A percentile compares a stretch with the other conserved stretches of the same genome.
These are phyloP conservation scores for Paraphoma sp. DNA, from an alignment of 2,329 filamentous ascomycete species.

Conservation along the genomic window DNA sequence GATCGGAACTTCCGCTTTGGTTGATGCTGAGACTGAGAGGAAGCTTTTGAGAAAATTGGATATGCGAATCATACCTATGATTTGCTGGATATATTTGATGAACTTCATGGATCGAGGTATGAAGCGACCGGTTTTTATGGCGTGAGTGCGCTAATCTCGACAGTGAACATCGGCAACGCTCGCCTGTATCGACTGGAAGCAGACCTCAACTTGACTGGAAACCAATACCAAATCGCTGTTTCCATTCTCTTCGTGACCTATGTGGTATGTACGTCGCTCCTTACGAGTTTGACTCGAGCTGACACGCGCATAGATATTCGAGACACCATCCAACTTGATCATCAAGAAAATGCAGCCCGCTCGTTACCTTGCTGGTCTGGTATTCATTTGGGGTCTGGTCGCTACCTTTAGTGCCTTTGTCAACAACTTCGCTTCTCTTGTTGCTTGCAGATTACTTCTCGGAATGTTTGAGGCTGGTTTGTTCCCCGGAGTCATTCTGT, in stretches of 20 bases:
- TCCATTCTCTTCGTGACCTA: conserved; percentile 33
- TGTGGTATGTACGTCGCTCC: conserved; percentile 18
- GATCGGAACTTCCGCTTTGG: conserved; percentile 2
- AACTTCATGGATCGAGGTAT: conserved; percentile 56
- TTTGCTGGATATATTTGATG: conserved; percentile 62
- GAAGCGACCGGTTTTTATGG: background rate
- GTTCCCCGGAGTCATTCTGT: conserved; percentile 35
- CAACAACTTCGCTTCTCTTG: conserved; percentile 32
- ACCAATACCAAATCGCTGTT: conserved; percentile 31
- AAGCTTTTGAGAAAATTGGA: conserved; percentile 59
- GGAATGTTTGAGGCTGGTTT: conserved; percentile 39
- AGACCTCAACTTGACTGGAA: conserved; percentile 25
- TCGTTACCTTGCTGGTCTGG: conserved; percentile 29
- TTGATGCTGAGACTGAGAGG: conserved; percentile 56
- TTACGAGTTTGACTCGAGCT: conserved; percentile 12
- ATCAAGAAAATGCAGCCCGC: conserved; percentile 52
- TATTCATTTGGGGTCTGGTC: conserved; percentile 33
- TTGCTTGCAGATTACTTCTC: conserved; percentile 35
- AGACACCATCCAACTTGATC: conserved; percentile 55
- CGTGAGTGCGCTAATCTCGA: background rate
- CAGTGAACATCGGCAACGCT: conserved; percentile 52
- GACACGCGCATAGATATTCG: conserved; percentile 39
- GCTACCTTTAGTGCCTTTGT: conserved; percentile 32
- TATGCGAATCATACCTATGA: conserved; percentile 57
- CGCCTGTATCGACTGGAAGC: conserved; percentile 22